These are phyloP conservation scores for Phaeophleospora eucalypticola DNA, from an alignment of 2,329 filamentous ascomycete genomes.

Conservation along the genomic window DNA sequence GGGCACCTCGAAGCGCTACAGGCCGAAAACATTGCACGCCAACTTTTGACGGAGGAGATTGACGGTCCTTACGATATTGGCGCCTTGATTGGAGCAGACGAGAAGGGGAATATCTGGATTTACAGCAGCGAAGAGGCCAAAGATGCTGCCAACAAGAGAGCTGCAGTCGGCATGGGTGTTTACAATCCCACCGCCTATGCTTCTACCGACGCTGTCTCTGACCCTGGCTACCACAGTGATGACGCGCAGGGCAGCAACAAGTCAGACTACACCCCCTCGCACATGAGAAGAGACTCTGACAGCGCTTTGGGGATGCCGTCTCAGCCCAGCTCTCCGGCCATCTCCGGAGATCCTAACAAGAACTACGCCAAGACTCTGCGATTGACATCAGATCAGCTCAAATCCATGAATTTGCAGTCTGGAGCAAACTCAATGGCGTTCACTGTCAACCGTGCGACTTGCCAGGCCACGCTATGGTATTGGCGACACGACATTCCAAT, in stretches of 20 bases:
- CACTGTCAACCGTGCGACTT: constrained; percentile 91
- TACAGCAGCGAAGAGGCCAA: constrained; percentile 98
- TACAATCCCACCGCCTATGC: constrained; percentile 52
- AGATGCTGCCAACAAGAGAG: constrained; percentile 70
- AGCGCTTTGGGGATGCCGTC: constrained; percentile 63
- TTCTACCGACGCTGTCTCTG: constrained; percentile 76
- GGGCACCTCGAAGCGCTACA: constrained; percentile 88
- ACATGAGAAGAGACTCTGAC: constrained; percentile 65
- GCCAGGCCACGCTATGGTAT: constrained; percentile 85
- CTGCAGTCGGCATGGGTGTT: constrained; percentile 42
- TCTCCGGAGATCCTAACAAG: constrained; percentile 64
- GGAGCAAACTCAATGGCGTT: constrained; percentile 95
- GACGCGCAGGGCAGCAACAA: constrained; percentile 58
- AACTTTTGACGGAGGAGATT: constrained; percentile 86
- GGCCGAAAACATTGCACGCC: constrained; percentile 88
- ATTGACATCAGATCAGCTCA: constrained; percentile 91
- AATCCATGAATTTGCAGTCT: constrained; percentile 72
- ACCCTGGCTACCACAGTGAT: constrained; percentile 94
- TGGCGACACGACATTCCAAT: constrained; percentile 91
- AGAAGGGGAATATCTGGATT: constrained; percentile 97
- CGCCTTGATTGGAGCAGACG: constrained; percentile 88
- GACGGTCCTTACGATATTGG: constrained; percentile 96
- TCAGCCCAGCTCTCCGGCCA: constrained; percentile 50
- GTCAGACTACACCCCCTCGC: constrained; percentile 39
- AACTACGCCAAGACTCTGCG: constrained; percentile 97